Evolutionary conservation across 768 basidiomycete species (phyloP).

Genomic region (Amyloporia xantha): DNA sequence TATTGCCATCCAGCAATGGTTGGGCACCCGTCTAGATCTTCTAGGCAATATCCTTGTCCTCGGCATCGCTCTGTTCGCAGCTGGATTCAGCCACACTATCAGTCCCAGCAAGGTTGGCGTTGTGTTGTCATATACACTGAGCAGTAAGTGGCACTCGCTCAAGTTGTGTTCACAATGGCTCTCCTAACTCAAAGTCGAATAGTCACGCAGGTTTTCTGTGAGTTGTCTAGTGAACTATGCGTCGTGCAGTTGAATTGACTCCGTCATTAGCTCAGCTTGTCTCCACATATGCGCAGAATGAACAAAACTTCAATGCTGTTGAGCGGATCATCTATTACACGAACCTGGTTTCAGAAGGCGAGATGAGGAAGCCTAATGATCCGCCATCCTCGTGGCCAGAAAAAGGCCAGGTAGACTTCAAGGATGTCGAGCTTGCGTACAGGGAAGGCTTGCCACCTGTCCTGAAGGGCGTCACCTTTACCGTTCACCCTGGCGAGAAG

Average conservation of each 20-base stretch:
- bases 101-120: slow-evolving; percentile 54
- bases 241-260: background rate
- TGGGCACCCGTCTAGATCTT: slow-evolving; percentile 56
- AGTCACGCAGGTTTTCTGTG: slow-evolving; percentile 53
- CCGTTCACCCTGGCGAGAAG: slow-evolving; percentile 73
- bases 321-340: slow-evolving; percentile 68
- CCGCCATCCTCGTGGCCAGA: slow-evolving; percentile 70
- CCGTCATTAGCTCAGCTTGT: slow-evolving; percentile 42
- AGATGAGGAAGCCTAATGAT: slow-evolving; percentile 32
- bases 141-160: slow-evolving; percentile 32
- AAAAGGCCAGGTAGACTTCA: slow-evolving; percentile 65
- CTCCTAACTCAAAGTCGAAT: background rate
- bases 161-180: background rate
- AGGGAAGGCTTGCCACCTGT: slow-evolving; percentile 85
- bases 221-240: slow-evolving; percentile 14
- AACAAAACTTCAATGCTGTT: slow-evolving; percentile 69
- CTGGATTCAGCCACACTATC: slow-evolving; percentile 48
- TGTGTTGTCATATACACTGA: slow-evolving; percentile 26
- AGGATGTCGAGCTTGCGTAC: slow-evolving; percentile 73
- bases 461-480: slow-evolving; percentile 71
- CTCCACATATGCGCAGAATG: slow-evolving; percentile 49
- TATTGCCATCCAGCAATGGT: slow-evolving; percentile 59
- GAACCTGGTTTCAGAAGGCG: slow-evolving; percentile 52
- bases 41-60: slow-evolving; percentile 63
- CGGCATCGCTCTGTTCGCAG: slow-evolving; percentile 65